Conservation (phyloP, 345 rosid genomes). For the Murraya koenigii region DNA sequence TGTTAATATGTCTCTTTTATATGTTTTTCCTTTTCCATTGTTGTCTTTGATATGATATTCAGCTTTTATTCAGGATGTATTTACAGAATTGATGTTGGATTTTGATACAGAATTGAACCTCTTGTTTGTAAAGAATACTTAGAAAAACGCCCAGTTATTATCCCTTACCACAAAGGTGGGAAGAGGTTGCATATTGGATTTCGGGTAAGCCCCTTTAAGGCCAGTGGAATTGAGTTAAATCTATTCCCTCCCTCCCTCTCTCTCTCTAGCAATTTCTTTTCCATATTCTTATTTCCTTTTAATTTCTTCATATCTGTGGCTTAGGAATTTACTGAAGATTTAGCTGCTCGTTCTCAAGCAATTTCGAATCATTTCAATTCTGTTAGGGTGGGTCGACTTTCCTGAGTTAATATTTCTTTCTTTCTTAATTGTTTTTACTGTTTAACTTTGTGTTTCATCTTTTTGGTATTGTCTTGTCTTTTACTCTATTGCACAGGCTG, state of each 20-base stretch:
- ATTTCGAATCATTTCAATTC: constrained; percentile 51
- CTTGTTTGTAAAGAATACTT: constrained; percentile 83
- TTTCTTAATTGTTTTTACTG: background rate
- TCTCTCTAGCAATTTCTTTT: background rate
- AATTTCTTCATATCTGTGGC: constrained; percentile 3
- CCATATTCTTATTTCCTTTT: background rate
- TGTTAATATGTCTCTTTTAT: background rate
- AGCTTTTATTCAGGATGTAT: background rate
- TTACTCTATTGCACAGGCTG: background rate
- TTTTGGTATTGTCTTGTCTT: background rate
- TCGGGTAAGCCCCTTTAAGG: constrained; percentile 45
- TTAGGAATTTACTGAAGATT: constrained; percentile 82
- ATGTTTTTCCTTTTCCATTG: background rate
- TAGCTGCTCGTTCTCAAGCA: constrained; percentile 73
- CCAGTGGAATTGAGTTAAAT: background rate
- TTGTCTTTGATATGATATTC: background rate
- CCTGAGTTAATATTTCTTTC: constrained; percentile 13
- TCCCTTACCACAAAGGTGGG: constrained; percentile 98
- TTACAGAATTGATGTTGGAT: constrained; percentile 12
- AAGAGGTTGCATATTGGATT: constrained; percentile 93
- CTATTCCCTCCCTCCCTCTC: constrained; percentile 5
- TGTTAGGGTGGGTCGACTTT: constrained; percentile 49
- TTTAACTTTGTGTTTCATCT: background rate
- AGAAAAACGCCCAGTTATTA: constrained; percentile 66
- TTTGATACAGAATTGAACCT: constrained; percentile 82